These are phyloP conservation scores for Macrophomina tecta DNA, from an alignment of 2,329 filamentous ascomycete species.

Conservation along the genomic window DNA sequence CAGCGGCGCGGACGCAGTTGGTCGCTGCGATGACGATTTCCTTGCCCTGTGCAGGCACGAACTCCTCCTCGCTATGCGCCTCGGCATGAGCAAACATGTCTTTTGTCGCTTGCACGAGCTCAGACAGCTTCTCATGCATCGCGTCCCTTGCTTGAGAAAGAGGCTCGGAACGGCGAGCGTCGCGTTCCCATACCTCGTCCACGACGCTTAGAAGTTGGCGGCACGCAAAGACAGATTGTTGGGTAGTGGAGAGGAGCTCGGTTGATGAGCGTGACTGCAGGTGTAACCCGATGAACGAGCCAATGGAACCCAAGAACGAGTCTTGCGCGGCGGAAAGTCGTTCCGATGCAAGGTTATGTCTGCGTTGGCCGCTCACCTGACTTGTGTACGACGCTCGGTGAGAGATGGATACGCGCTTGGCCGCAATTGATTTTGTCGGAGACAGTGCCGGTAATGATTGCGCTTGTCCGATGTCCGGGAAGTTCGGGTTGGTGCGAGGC, in stretches of 20 bases:
- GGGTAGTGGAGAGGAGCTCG: slow-evolving; percentile 81
- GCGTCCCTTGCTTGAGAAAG: slow-evolving; percentile 72
- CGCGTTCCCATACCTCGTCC: slow-evolving; percentile 81
- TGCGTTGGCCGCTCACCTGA: slow-evolving; percentile 66
- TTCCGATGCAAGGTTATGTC: slow-evolving; percentile 81
- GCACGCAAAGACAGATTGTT: slow-evolving; percentile 82
- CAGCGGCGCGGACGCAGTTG: slow-evolving; percentile 85
- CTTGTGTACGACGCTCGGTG: slow-evolving; percentile 81
- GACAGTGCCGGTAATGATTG: slow-evolving; percentile 23
- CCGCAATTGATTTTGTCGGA: slow-evolving; percentile 27
- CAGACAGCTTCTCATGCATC: slow-evolving; percentile 81
- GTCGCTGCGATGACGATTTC: slow-evolving; percentile 80
- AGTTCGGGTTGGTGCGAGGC: slow-evolving; percentile 10
- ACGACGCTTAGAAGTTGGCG: slow-evolving; percentile 79
- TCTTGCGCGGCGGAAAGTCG: slow-evolving; percentile 82
- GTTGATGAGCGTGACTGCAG: slow-evolving; percentile 89
- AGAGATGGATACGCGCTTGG: slow-evolving; percentile 60
- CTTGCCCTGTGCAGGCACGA: slow-evolving; percentile 80
- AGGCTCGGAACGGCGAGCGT: slow-evolving; percentile 68
- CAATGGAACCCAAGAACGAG: slow-evolving; percentile 85
- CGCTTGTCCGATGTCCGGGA: neutral
- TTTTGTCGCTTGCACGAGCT: slow-evolving; percentile 79
- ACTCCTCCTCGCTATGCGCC: slow-evolving; percentile 74
- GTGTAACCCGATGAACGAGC: slow-evolving; percentile 92
- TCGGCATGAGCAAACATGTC: slow-evolving; percentile 75